phyloP scores from a whole-genome alignment of 2,329 filamentous ascomycete species.

The Sclerotinia spermophila region DNA sequence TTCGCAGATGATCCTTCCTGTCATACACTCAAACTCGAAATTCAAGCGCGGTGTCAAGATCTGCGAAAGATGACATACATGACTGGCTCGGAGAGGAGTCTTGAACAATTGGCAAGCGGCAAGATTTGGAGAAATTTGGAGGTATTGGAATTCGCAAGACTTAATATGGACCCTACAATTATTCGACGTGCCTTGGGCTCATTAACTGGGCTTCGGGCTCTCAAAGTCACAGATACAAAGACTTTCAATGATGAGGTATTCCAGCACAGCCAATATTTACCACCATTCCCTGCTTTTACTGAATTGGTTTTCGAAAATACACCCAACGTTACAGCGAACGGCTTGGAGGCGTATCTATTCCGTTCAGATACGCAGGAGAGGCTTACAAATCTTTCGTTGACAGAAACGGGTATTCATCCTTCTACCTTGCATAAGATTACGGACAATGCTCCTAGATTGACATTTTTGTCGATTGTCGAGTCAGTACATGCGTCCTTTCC shows the following conservation, averaged over 20 bases:
- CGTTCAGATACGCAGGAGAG: slow-evolving; percentile 54
- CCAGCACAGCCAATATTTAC: slow-evolving; percentile 58
- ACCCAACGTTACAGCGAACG: slow-evolving; percentile 67
- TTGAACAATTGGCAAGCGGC: slow-evolving; percentile 65
- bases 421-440: slow-evolving; percentile 43
- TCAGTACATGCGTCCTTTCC: slow-evolving; percentile 56
- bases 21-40: slow-evolving; percentile 72
- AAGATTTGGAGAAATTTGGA: slow-evolving; percentile 68
- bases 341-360: slow-evolving; percentile 66
- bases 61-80: slow-evolving; percentile 87
- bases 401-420: slow-evolving; percentile 64
- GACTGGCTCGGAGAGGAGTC: slow-evolving; percentile 70
- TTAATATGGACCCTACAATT: slow-evolving; percentile 66
- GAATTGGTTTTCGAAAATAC: slow-evolving; percentile 70
- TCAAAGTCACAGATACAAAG: slow-evolving; percentile 68
- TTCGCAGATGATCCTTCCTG: slow-evolving; percentile 77
- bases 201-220: slow-evolving; percentile 64
- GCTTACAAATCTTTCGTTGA: slow-evolving; percentile 66
- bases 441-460: slow-evolving; percentile 41
- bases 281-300: slow-evolving; percentile 70
- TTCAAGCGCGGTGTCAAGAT: slow-evolving; percentile 78
- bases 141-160: slow-evolving; percentile 64
- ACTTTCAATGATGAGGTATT: slow-evolving; percentile 78
- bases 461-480: slow-evolving; percentile 51
- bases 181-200: slow-evolving; percentile 68